phyloP scores from a whole-genome alignment of 1,284 basidiomycete genomes.

The Trametes sp. region DNA sequence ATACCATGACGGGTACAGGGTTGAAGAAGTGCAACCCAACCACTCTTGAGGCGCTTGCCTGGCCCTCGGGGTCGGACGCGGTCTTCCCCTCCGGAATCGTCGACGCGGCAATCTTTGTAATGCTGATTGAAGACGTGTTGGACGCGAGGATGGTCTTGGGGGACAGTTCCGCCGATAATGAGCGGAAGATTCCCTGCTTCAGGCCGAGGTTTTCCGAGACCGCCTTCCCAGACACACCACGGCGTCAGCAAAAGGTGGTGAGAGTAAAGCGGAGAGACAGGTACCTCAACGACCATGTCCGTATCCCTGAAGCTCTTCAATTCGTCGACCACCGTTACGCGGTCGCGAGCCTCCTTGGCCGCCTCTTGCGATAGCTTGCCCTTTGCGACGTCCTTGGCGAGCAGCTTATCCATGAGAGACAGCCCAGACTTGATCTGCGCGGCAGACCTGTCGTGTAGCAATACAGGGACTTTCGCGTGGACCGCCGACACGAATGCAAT shows the following conservation, averaged over 20 bases:
- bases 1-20: conserved; percentile 92
- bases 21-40: conserved; percentile 96
- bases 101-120: conserved; percentile 91
- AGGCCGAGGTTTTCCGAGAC: conserved; percentile 87
- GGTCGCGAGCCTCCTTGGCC: conserved; percentile 76
- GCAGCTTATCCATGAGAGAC: conserved; percentile 78
- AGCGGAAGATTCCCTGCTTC: conserved; percentile 83
- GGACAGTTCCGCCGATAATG: conserved; percentile 72
- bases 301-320: conserved; percentile 70
- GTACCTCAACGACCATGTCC: conserved; percentile 91
- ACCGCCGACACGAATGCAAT: conserved; percentile 89
- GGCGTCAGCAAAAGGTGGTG: background rate
- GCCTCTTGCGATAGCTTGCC: conserved; percentile 79
- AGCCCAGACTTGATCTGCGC: conserved; percentile 77
- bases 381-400: conserved; percentile 90
- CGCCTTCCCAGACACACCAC: conserved; percentile 60
- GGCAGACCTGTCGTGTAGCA: conserved; percentile 68
- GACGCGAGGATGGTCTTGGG: conserved; percentile 86
- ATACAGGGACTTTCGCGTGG: conserved; percentile 78
- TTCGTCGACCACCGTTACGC: conserved; percentile 63
- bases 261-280: conserved; percentile 25
- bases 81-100: conserved; percentile 65
- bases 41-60: conserved; percentile 69
- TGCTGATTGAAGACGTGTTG: conserved; percentile 95
- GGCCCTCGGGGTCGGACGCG: conserved; percentile 68